phyloP scores from a whole-genome alignment of 768 basidiomycete species.

The Podaxis sp. region DNA sequence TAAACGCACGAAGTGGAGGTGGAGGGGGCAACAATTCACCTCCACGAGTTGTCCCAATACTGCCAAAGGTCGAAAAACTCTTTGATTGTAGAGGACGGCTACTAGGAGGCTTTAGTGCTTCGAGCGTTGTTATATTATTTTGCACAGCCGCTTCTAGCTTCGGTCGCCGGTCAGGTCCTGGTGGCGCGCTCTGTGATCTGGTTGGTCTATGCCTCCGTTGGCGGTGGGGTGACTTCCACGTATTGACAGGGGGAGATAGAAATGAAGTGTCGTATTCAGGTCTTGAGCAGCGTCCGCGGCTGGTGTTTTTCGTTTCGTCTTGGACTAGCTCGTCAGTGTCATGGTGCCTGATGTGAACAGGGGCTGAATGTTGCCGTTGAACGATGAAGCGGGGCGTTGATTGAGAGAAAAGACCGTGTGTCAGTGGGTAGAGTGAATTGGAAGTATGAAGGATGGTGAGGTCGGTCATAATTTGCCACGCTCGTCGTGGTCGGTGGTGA shows the following conservation, averaged over 20 bases:
- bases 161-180: slow-evolving; percentile 24
- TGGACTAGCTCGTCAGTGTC: slow-evolving; percentile 41
- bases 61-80: slow-evolving; percentile 25
- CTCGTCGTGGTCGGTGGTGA: slow-evolving; percentile 28
- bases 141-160: slow-evolving; percentile 4
- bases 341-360: slow-evolving; percentile 23
- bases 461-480: slow-evolving; percentile 25
- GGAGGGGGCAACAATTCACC: slow-evolving; percentile 55
- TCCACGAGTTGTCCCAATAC: slow-evolving; percentile 26
- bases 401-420: slow-evolving; percentile 29
- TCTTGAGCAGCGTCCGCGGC: slow-evolving; percentile 4
- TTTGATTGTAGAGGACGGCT: slow-evolving; percentile 17
- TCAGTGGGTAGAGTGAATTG: slow-evolving; percentile 35
- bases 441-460: slow-evolving; percentile 50
- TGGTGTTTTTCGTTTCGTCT: slow-evolving; percentile 23
- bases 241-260: slow-evolving; percentile 46
- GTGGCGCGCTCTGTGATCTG: slow-evolving; percentile 46
- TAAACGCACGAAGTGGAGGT: slow-evolving; percentile 58
- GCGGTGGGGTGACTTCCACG: slow-evolving; percentile 33
- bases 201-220: slow-evolving; percentile 36
- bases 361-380: slow-evolving; percentile 18
- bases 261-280: slow-evolving; percentile 26
- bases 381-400: slow-evolving; percentile 5
- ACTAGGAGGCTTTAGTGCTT: slow-evolving; percentile 7
- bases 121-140: slow-evolving; percentile 13